A percentile compares a stretch with the other conserved stretches of the same genome.
These are phyloP conservation scores for Dipteronia dyeriana DNA, from an alignment of 345 rosid species.

Conservation along the genomic window DNA sequence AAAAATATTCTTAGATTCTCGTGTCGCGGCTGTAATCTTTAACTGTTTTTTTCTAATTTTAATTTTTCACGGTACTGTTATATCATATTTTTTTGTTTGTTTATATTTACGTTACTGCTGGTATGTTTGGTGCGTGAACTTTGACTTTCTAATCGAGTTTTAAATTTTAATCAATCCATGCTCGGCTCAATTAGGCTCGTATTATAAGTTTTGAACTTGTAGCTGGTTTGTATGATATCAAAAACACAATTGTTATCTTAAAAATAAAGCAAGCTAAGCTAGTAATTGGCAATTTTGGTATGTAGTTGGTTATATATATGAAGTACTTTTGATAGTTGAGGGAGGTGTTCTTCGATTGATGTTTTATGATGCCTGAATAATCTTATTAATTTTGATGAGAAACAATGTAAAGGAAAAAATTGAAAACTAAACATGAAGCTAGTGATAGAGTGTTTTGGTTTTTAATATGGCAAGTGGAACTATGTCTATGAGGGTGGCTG, in stretches of 20 bases:
- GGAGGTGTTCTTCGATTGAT: neutral
- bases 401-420: neutral
- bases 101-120: neutral
- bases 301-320: too few species aligned
- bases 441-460: neutral
- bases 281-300: neutral
- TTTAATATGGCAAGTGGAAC: neutral
- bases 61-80: neutral
- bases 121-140: neutral
- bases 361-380: neutral
- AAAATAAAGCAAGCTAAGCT: too few species aligned
- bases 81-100: neutral
- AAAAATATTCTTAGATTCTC: too few species aligned
- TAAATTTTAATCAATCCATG: neutral
- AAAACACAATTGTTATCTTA: neutral
- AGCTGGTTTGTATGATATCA: neutral
- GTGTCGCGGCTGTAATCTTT: neutral
- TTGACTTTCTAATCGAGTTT: neutral
- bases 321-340: too few species aligned
- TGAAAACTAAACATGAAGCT: neutral
- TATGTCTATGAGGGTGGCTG: neutral
- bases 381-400: neutral
- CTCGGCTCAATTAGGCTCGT: neutral
- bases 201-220: neutral
- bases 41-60: too few species aligned